Base-by-base conservation (phyloP, 371 early-diverging fungal genomes). In the Cokeromyces recurvatus region DNA sequence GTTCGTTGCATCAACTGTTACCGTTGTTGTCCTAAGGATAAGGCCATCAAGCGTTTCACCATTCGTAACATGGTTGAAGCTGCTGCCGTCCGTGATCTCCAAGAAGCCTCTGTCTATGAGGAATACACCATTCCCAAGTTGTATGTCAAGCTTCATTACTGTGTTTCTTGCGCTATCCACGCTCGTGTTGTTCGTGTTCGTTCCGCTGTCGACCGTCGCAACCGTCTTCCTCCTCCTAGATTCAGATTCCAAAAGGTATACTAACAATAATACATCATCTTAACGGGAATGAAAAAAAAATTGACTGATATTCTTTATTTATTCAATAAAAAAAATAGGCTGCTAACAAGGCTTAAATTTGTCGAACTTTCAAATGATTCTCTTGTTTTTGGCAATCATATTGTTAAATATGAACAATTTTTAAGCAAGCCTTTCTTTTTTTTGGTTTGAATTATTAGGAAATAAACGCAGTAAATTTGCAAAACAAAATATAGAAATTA, bases 1-100 rank as follows among this genome's bases (percentile, higher is more conserved):
- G 89, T 97, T 71, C 92, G 98, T 70, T 99, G 99, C 85, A 90
- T 91, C 72, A 97, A 99, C 92, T 99, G 99, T 81, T 86, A 85
- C 58, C 90, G 95, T 75, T 89, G 92, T 68, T 91, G 91, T 58
- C 96, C 99, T 59, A 99, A 99, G 79, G 99, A 98, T 82, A 98
- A 99, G 90, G 95, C 98, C 67, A 94, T 99, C 79, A 97, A 97
- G 89, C 87, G 98, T 62, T 94, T 95, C 85, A 81, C 89, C 60
- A 89, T 98, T 79, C 86, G 94, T 67, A 94, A 93, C 82, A 93
- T 99, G 90, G 91, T 99, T 53, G 99, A 99, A 81, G 79, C 84
- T 64, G 99, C 99, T 49, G 97, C 97, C 55, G 78, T 91, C 68
- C 87, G 97, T 77, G 99, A 99, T 78, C 83, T 99, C 59, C 79